Base-by-base conservation (phyloP, 305 asterid species). In the Fraxinus albicans region DNA sequence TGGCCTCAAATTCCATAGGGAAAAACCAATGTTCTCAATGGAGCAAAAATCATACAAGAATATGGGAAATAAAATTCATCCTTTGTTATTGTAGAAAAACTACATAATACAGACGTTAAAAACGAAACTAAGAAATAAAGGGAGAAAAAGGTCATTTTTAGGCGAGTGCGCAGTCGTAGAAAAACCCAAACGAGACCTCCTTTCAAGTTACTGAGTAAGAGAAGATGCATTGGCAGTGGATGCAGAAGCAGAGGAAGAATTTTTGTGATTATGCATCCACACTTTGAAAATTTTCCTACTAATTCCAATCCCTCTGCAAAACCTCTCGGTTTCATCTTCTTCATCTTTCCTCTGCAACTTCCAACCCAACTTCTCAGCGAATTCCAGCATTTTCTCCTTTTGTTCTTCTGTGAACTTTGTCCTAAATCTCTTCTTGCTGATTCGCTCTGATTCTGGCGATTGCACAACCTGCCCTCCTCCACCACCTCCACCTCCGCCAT, bases 231-330 rank as follows among this genome's bases (percentile, higher is more conserved):
- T 90, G 2, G 85, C 92, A 80, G 82, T 79, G 10, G 84, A 65
- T 0, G 87, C 79, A 81, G 88, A 83, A 73, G 85, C 79, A 47
- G 88, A 13, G 1, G 91, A 85, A 6, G 88, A 82, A 44, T 87
- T 87, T 79, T 93, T 93, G 69, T 93, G 94, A 84, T 91, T 93
- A 35, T 93, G 95, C 95, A 93, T 93, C 97, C 94, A 91, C 9
- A 93, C 97, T 84, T 90, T 93, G 86, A 93, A 89, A 5, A 93
- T 92, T 69, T 90, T 89, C 83, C 93, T 84, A 79, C 80, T 91
- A 25, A 93, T 86, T 85, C 95, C 97, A 23, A 91, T 47, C 8
- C 91, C 87, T 80, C 86, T 77, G 83, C 95, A 93, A 65, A 91
- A 93, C 77, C 87, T 86, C 79, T 91, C 94, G 8, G 89, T 88